phyloP scores from a whole-genome alignment of 306 rosid species.

The Cicer arietinum region DNA sequence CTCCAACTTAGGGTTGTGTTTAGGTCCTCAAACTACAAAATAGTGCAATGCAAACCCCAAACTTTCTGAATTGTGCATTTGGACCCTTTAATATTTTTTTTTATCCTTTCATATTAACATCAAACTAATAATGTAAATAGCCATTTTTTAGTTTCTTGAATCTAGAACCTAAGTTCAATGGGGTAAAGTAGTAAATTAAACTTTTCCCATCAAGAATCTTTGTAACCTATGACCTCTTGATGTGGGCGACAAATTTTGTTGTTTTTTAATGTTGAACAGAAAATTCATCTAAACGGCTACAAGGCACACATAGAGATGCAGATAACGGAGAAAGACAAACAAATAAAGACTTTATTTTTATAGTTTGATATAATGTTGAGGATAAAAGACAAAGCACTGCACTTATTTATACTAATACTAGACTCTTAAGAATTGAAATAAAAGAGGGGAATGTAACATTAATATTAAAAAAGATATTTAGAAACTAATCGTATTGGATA shows the following conservation, averaged over 20 bases:
- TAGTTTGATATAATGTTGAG: not conserved
- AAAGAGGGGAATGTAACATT: not conserved
- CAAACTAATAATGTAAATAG: not conserved
- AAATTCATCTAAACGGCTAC: not conserved
- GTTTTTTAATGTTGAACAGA: conserved; percentile 7
- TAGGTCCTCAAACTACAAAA: not conserved
- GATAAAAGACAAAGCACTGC: conserved; percentile 9
- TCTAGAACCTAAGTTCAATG: not conserved
- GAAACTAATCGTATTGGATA: not conserved
- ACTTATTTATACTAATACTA: conserved; percentile 4
- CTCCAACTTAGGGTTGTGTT: not conserved
- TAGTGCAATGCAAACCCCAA: not conserved
- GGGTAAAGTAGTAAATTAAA: conserved; percentile 1
- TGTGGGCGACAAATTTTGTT: not conserved
- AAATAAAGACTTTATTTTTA: not conserved
- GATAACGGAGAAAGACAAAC: not conserved
- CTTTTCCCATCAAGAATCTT: not conserved
- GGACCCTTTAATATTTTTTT: not conserved
- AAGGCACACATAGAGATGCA: not conserved
- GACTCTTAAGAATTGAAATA: not conserved
- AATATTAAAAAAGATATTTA: not conserved
- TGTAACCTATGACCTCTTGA: not conserved
- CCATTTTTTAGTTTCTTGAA: not conserved
- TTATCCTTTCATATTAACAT: not conserved
- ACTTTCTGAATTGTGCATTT: not conserved